phyloP scores from a whole-genome alignment of 148 eudicot species.

The Fagopyrum tataricum region DNA sequence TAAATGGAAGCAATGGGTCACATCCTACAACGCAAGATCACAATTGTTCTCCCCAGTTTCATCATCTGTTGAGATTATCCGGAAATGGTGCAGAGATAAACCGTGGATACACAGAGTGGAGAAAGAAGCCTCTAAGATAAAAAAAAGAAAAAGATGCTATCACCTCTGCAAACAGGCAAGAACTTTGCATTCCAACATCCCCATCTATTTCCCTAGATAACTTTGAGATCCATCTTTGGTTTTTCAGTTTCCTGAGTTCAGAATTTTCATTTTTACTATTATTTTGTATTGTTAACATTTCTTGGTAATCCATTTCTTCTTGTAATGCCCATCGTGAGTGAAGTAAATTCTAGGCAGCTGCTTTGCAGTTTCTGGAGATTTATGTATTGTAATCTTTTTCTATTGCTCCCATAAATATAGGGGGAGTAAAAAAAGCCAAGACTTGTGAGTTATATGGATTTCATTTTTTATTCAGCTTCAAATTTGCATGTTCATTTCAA shows the following conservation, averaged over 20 bases:
- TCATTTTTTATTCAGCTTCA: not conserved
- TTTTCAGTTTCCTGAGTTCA: slow-evolving; percentile 6
- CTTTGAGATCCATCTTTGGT: not conserved
- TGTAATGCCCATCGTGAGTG: not conserved
- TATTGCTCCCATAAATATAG: not conserved
- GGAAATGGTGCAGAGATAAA: slow-evolving; percentile 61
- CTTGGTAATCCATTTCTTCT: not conserved
- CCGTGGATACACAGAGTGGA: slow-evolving; percentile 82
- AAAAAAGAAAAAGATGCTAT: not conserved
- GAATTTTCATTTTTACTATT: slow-evolving; percentile 7
- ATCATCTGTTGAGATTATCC: slow-evolving; percentile 74
- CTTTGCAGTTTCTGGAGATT: slow-evolving; percentile 2
- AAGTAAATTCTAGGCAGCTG: slow-evolving; percentile 7
- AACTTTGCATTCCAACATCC: not conserved
- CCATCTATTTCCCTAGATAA: not conserved
- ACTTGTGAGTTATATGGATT: slow-evolving; percentile 1
- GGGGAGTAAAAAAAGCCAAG: not conserved
- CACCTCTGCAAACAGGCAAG: not conserved
- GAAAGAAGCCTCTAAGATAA: slow-evolving; percentile 51
- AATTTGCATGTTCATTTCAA: not conserved
- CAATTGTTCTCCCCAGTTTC: slow-evolving; percentile 34
- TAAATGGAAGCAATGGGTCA: slow-evolving; percentile 44
- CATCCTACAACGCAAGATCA: slow-evolving; percentile 24
- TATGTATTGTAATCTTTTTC: not conserved
- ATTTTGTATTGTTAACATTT: not conserved